Base-by-base conservation (phyloP, 2,329 filamentous ascomycete species). In the Septoria petroselini region DNA sequence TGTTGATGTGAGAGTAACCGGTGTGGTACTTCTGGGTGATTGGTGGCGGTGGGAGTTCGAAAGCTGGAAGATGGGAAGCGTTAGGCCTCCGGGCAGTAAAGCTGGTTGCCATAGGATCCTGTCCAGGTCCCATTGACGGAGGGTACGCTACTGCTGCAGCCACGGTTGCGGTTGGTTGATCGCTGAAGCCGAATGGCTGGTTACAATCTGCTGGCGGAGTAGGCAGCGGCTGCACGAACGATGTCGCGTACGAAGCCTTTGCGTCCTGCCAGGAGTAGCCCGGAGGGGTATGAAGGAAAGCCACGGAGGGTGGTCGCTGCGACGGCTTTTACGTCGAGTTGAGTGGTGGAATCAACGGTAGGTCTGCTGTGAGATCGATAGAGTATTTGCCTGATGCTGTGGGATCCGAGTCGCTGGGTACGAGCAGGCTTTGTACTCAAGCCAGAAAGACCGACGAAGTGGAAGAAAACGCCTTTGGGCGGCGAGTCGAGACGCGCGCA, bases 71-170 rank as follows among this genome's bases (percentile, higher is more conserved):
- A 61, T 79, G 79, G 50, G 80, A 81, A 55, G 85, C 82, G 64
- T 84, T 84, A 64, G 83, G 80, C 69, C 85, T 81, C 63, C 86
- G 80, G 68, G 83, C 78, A 60, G 83, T 81, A 67, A 90, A 83
- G 72, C 84, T 85, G 65, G 78, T 76, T 61, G 79, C 76, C 73
- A 84, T 77, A 67, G 73, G 73, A 68, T 83, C 80, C 65, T 80
- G 70, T 65, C 76, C 75, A 67, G 79, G 73, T 71, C 80, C 77
- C 80, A 84, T 84, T 67, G 77, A 79, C 66, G 76, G 72, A 66
- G 77, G 75, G 63, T 76, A 78, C 62, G 79, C 74, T 65, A 81
- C 77, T 62, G 80, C 77, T 66, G 80, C 76, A 74, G 80, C 80
- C 81, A 84, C 77, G 72, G 74, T 81, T 74, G 69, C 75, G 70